Evolutionary conservation across 345 rosid species (phyloP).

Genomic region (Physaria fendleri): DNA sequence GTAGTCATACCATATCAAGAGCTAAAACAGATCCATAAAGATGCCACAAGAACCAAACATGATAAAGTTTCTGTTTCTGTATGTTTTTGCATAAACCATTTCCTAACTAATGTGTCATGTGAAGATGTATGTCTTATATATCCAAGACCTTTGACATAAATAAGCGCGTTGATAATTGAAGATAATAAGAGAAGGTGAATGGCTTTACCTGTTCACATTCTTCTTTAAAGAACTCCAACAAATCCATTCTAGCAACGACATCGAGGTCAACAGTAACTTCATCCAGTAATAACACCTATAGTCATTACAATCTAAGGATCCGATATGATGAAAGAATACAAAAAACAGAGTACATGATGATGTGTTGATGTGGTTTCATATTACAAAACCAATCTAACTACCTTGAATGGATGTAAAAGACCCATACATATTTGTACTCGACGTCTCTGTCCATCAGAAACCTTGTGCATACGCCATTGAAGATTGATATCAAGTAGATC

Average conservation of each 20-base stretch:
- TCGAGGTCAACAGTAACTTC: conserved; percentile 96
- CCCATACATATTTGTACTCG: conserved; percentile 99
- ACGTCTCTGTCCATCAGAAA: conserved; percentile 95
- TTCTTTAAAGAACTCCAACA: conserved; percentile 81
- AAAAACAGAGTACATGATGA: neutral
- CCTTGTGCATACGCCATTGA: conserved; percentile 98
- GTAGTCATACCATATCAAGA: too few species aligned
- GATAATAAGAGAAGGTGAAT: neutral
- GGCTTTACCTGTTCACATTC: conserved; percentile 72
- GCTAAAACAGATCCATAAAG: neutral
- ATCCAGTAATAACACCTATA: conserved; percentile 83
- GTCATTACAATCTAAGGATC: neutral
- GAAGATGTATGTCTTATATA: too few species aligned
- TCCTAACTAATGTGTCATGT: too few species aligned
- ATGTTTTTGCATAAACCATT: too few species aligned
- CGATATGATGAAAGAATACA: neutral
- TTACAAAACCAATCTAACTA: conserved; percentile 7
- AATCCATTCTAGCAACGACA: conserved; percentile 90
- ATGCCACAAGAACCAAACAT: neutral
- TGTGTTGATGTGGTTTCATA: neutral
- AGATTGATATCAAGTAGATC: conserved; percentile 92
- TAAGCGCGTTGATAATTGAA: too few species aligned
- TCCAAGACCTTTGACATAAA: too few species aligned
- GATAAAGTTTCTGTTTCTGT: too few species aligned
- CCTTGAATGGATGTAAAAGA: conserved; percentile 91